Evolutionary conservation across 2,329 filamentous ascomycete genomes (phyloP), one percentile per base, ranked within the genome.

Genomic region (Claviceps humidiphila): DNA sequence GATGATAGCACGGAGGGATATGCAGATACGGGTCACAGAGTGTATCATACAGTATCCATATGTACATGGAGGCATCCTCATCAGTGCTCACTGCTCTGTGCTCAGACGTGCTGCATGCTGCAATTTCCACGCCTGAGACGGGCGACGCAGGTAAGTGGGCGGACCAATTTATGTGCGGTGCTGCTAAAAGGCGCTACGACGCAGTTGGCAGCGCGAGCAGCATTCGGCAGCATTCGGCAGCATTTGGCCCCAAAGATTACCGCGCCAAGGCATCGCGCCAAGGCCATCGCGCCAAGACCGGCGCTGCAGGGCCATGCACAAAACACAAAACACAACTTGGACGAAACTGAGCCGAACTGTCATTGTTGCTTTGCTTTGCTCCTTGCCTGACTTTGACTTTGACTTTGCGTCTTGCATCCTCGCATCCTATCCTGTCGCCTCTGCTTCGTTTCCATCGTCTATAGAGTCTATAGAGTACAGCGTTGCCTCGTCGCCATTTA

Each of bases 81-180:
- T 24, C 24, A 24, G 4, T 24, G 24, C 24, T 24, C 24, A 24
- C 1, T 24, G 24, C 24, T 24, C 24, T 6, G 4, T 6, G 24
- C 24, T 24, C 24, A 24, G 24, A 24, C 22, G 22, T 22, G 22
- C 22, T 22, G 24, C 43, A 34, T 30, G 24, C 24, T 34, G 43
- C 24, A 57, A 57, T 58, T 51, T 57, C 52, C 56, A 57, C 51
- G 46, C 49, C 47, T 30, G 26, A 30, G 26, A 30, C 26, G 7
- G 26, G 26, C 26, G 30, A 34, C 30, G 30, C 30, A 34, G 30
- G 30, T 4, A 30, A 42, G 45, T 38, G 46, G 50, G 44, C 50
- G 39, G 41, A 26, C 50, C 24, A 54, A 52, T 54, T 51, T 50
- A 11, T 40, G 26, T 24, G 24, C 38, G 50, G 43, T 53, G 42